These are phyloP conservation scores for Neofusicoccum kwambonambiense DNA, from an alignment of 2,329 filamentous ascomycete genomes.

Conservation along the genomic window DNA sequence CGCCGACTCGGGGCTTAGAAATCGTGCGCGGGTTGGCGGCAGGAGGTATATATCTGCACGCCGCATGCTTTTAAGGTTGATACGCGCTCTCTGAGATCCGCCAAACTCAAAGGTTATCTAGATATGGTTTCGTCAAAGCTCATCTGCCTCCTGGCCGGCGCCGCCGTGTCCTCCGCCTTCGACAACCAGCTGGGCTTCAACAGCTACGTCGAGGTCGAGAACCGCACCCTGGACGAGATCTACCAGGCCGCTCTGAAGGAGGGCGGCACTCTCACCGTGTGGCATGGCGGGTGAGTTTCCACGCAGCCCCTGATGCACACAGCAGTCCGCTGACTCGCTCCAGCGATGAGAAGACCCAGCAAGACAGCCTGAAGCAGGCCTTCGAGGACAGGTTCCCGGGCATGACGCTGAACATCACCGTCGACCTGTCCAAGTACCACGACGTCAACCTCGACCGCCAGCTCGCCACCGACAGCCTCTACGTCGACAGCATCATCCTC, in stretches of 20 bases:
- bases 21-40: too few species aligned
- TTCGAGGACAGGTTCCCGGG: conserved; percentile 52
- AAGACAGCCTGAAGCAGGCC: conserved; percentile 40
- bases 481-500: conserved; percentile 47
- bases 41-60: too few species aligned
- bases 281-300: conserved; percentile 43
- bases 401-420: conserved; percentile 53
- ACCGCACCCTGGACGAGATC: conserved; percentile 50
- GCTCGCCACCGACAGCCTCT: conserved; percentile 34
- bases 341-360: conserved; percentile 43
- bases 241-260: conserved; percentile 50
- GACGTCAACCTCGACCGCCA: conserved; percentile 50
- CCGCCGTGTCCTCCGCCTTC: conserved; percentile 2
- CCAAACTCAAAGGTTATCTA: background rate
- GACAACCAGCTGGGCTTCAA: conserved; percentile 10
- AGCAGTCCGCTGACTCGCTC: background rate
- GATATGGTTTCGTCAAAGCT: background rate
- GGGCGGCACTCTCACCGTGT: conserved; percentile 46
- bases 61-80: too few species aligned
- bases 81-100: too few species aligned
- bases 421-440: conserved; percentile 58
- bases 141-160: background rate
- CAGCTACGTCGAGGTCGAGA: conserved; percentile 37
- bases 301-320: background rate
- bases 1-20: too few species aligned